Percentiles rank a stretch among this genome's conserved stretches.
These are phyloP conservation scores for cucumber (Cucumis sativus) DNA, from an alignment of 306 rosid species.

Conservation along the genomic window Cucumber_9930_V3 NC_026655.2:26597001-26597500, in stretches of 20 bases:
- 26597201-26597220: background rate
- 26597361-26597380: background rate
- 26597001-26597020: slow-evolving; percentile 77
- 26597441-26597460: slow-evolving; percentile 92
- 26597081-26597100: background rate
- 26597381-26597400: background rate
- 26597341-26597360: too few species aligned
- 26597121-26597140: background rate
- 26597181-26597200: background rate
- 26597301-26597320: background rate
- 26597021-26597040: slow-evolving; percentile 94
- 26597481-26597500: slow-evolving; percentile 76
- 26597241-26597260: background rate
- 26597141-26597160: background rate
- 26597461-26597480: slow-evolving; percentile 62
- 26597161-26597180: background rate
- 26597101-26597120: background rate
- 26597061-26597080: slow-evolving; percentile 5
- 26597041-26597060: slow-evolving; percentile 3
- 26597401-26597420: slow-evolving; percentile 74
- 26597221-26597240: background rate
- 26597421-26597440: slow-evolving; percentile 93
- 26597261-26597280: background rate
- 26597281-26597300: background rate
- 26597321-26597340: too few species aligned